phyloP scores from a whole-genome alignment of 2,329 filamentous ascomycete genomes.

The Cercospora canescens region DNA sequence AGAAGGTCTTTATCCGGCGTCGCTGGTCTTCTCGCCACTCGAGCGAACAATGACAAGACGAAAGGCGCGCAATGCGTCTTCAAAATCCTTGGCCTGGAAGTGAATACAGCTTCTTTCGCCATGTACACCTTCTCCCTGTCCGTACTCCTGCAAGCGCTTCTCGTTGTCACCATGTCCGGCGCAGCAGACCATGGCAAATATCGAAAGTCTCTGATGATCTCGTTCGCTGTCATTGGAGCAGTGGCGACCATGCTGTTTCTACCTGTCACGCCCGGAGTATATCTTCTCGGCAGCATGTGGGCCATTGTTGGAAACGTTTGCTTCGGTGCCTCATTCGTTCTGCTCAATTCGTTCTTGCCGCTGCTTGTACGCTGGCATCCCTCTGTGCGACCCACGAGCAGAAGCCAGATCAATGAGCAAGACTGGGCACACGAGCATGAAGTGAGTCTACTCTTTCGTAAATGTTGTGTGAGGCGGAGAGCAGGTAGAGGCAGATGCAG shows the following conservation, averaged over 20 bases:
- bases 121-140: conserved; percentile 98
- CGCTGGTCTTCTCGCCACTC: not conserved
- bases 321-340: conserved; percentile 91
- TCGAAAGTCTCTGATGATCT: conserved; percentile 81
- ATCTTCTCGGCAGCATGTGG: conserved; percentile 77
- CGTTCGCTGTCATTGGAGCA: conserved; percentile 82
- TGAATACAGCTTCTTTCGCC: conserved; percentile 95
- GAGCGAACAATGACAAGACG: conserved; percentile 22
- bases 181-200: conserved; percentile 89
- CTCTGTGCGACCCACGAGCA: conserved; percentile 9
- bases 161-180: conserved; percentile 95
- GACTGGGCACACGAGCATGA: conserved; percentile 16
- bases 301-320: conserved; percentile 91
- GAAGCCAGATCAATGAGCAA: not conserved
- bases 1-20: not conserved
- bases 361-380: conserved; percentile 81
- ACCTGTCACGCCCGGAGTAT: conserved; percentile 70
- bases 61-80: conserved; percentile 73
- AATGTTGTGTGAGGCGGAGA: not conserved
- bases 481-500: not conserved
- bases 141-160: conserved; percentile 81
- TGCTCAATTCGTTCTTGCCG: conserved; percentile 92
- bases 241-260: conserved; percentile 86
- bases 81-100: conserved; percentile 74
- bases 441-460: conserved; percentile 13